A percentile compares a stretch with the other conserved stretches of the same genome.
Conservation (phyloP, 768 basidiomycete species). For the Pleurotus citrinopileatus region DNA sequence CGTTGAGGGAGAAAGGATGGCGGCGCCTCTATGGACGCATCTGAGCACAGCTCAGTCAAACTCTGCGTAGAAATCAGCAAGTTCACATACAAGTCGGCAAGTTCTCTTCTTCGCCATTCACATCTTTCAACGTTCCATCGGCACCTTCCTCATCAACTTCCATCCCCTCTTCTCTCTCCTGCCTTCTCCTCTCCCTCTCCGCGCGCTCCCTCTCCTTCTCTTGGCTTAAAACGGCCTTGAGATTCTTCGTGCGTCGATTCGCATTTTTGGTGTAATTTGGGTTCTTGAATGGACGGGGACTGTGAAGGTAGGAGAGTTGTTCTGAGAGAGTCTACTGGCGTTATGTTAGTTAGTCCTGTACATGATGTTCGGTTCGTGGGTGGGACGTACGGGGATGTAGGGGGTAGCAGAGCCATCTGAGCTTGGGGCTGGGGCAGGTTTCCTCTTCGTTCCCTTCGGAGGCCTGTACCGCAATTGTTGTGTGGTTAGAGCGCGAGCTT, state of each 20-base stretch:
- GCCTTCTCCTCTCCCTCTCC: constrained; percentile 57
- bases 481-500: no score
- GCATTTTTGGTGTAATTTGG: constrained; percentile 64
- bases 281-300: constrained; percentile 78
- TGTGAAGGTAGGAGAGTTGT: constrained; percentile 69
- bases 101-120: constrained; percentile 46
- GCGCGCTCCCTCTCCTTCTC: constrained; percentile 76
- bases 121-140: constrained; percentile 4
- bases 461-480: no score
- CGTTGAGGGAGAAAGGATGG: constrained; percentile 75
- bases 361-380: neutral
- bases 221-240: constrained; percentile 75
- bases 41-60: constrained; percentile 30
- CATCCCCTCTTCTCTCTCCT: constrained; percentile 48
- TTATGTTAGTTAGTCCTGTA: neutral
- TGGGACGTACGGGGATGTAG: constrained; percentile 32
- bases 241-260: constrained; percentile 72
- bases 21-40: constrained; percentile 80
- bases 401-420: constrained; percentile 45
- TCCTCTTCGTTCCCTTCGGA: constrained; percentile 40
- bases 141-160: constrained; percentile 47
- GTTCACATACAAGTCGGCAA: constrained; percentile 61
- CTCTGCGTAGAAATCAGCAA: neutral
- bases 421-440: constrained; percentile 27
- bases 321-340: constrained; percentile 63